Evolutionary conservation across 495 filamentous ascomycete species (phyloP), one percentile per base, ranked within the genome.

Genomic region (Talaromyces nanjingensis): DNA sequence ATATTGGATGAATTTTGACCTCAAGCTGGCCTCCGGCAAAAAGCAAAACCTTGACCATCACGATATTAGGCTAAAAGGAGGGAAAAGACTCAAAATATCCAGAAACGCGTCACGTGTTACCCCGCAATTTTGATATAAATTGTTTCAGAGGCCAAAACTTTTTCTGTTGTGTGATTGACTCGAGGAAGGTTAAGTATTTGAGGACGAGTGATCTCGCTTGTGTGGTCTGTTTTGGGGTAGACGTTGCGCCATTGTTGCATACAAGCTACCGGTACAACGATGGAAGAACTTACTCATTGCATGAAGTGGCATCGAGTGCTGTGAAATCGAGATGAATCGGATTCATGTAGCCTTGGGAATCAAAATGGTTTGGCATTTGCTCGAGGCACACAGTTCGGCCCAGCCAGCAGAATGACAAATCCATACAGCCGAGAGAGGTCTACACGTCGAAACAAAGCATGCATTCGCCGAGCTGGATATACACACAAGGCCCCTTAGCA

Each of bases 21-120:
- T 42, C 12, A 20, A 49, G 45, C 18, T 25, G 12, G 53, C 22
- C 12, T 14, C 53, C 27, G 53, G 53, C 53, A 29, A 56, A 56
- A 56, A 56, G 22, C 53, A 31, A 29, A 14, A 7, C 53, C 24
- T 27, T 16, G 53, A 29, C 22, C n/a, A 56, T 29, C 8, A n/a
- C 53, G n/a, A 27, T 22, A 56, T 56, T 56, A 56, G 53, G 53
- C 53, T 56, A 56, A 56, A 56, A 12, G n/a, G 52, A 27, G 52
- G 16, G 8, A 18, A 45, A 56, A 31, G 8, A 56, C 3, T 29
- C 53, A n/a, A 56, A 27, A 12, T 29, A 9, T 22, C 37, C 37
- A 37, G 33, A 4, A 24, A 11, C 33, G 9, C 33, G 7, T 56
- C 53, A 56, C 53, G 53, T 56, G 53, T 5, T 16, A 56, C 53